Evolutionary conservation across 2,329 filamentous ascomycete species (phyloP).

Genomic region (Zasmidium cellare): DNA sequence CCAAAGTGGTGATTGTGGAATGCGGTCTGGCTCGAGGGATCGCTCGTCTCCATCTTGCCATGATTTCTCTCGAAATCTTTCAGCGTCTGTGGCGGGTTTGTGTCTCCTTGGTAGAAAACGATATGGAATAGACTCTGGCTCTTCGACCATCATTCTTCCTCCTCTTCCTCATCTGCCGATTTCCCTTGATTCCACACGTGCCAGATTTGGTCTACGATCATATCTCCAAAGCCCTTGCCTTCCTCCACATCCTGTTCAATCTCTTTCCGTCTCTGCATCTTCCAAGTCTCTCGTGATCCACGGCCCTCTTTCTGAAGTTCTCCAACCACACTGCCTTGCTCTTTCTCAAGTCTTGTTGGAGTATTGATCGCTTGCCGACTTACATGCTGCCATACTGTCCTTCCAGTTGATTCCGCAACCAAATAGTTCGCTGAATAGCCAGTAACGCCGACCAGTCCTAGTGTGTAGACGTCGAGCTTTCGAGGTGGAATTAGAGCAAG

Average conservation of each 20-base stretch:
- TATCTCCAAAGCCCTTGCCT: conserved; percentile 39
- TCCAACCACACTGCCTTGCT: conserved; percentile 13
- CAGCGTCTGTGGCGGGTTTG: neutral
- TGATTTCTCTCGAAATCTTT: neutral
- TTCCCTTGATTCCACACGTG: conserved; percentile 39
- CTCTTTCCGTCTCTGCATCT: conserved; percentile 43
- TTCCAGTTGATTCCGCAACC: conserved; percentile 35
- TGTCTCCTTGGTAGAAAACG: neutral
- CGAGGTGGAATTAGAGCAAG: conserved; percentile 60
- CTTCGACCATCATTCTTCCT: conserved; percentile 3
- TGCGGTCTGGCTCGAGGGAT: too few species aligned
- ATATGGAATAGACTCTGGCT: neutral
- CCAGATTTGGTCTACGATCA: conserved; percentile 41
- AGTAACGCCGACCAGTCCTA: conserved; percentile 52
- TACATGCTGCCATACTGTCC: conserved; percentile 33
- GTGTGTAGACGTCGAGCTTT: conserved; percentile 62
- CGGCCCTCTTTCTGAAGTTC: conserved; percentile 21
- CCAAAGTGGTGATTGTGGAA: too few species aligned
- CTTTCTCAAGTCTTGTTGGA: neutral
- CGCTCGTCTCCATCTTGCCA: neutral
- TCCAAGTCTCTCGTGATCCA: conserved; percentile 42
- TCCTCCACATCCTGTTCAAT: conserved; percentile 44
- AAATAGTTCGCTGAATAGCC: conserved; percentile 53
- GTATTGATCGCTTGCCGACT: conserved; percentile 10
- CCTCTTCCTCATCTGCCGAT: conserved; percentile 34